A percentile compares a stretch with the other conserved stretches of the same genome.
Conservation (phyloP, 2,329 filamentous ascomycete species). For the Sclerotinia sclerotiorum region DNA sequence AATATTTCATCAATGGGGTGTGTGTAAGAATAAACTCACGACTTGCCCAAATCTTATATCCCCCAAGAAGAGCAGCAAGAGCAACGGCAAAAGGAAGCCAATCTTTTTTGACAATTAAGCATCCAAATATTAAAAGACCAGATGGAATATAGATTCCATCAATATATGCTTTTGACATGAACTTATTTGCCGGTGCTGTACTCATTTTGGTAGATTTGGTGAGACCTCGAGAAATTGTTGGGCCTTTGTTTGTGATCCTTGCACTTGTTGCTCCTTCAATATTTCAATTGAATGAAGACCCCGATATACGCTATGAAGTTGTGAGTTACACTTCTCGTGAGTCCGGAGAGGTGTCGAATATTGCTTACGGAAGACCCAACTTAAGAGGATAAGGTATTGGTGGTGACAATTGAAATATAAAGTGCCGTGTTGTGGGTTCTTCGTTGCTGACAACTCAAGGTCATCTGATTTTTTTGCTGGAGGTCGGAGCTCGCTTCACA, state of each 20-base stretch:
- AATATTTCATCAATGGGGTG: neutral
- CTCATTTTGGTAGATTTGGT: conserved; percentile 24
- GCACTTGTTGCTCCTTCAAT: conserved; percentile 1
- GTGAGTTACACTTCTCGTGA: neutral
- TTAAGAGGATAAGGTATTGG: neutral
- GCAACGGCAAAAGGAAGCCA: conserved; percentile 70
- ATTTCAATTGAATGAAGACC: neutral
- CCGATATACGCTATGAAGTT: neutral
- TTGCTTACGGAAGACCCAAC: neutral
- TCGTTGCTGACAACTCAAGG: neutral
- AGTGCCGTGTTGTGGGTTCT: neutral
- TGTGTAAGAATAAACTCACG: conserved; percentile 53
- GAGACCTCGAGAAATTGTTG: conserved; percentile 28
- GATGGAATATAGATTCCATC: conserved; percentile 83
- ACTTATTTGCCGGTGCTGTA: conserved; percentile 25
- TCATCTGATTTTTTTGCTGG: conserved; percentile 21
- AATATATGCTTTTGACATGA: conserved; percentile 60
- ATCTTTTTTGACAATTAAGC: conserved; percentile 74
- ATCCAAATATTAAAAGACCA: conserved; percentile 74
- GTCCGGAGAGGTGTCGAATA: neutral
- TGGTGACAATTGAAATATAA: neutral
- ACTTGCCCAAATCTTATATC: conserved; percentile 68
- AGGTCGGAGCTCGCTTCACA: conserved; percentile 13
- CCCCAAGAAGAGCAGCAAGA: conserved; percentile 64
- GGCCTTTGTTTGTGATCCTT: conserved; percentile 11